These are phyloP conservation scores for Gossypium stocksii DNA, from an alignment of 345 rosid species.

Conservation along the genomic window DNA sequence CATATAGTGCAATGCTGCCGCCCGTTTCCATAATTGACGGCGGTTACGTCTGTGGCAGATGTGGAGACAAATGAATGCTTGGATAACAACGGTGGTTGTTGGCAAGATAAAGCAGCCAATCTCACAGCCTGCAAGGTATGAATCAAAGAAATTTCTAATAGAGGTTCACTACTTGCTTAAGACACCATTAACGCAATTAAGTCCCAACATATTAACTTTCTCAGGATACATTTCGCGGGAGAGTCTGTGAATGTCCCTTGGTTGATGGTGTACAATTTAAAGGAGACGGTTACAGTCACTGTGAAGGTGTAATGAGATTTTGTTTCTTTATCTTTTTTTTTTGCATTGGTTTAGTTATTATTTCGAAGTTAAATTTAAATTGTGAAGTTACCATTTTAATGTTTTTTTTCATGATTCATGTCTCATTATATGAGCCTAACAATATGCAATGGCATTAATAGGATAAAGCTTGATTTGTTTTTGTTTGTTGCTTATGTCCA, in stretches of 20 bases:
- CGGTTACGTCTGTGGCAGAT: conserved; percentile 40
- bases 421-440: background rate
- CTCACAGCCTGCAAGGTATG: conserved; percentile 94
- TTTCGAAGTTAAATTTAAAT: background rate
- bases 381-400: background rate
- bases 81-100: conserved; percentile 90
- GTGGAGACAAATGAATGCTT: conserved; percentile 94
- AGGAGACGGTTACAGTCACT: conserved; percentile 92
- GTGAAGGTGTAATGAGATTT: conserved; percentile 59
- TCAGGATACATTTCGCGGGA: conserved; percentile 99
- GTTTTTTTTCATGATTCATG: background rate
- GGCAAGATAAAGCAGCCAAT: conserved; percentile 75
- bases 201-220: background rate
- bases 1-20: background rate
- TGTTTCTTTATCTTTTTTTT: background rate
- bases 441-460: background rate
- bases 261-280: conserved; percentile 90
- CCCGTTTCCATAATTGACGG: background rate
- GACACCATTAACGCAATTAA: background rate
- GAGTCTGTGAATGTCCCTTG: conserved; percentile 83
- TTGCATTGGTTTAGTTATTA: background rate
- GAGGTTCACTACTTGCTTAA: background rate
- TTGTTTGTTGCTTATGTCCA: conserved; percentile 6
- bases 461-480: conserved; percentile 3
- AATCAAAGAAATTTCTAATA: conserved; percentile 8